Evolutionary conservation across 2,329 filamentous ascomycete species (phyloP), one percentile per base, ranked within the genome.

Genomic region (Paracoccidioides brasiliensis): DNA sequence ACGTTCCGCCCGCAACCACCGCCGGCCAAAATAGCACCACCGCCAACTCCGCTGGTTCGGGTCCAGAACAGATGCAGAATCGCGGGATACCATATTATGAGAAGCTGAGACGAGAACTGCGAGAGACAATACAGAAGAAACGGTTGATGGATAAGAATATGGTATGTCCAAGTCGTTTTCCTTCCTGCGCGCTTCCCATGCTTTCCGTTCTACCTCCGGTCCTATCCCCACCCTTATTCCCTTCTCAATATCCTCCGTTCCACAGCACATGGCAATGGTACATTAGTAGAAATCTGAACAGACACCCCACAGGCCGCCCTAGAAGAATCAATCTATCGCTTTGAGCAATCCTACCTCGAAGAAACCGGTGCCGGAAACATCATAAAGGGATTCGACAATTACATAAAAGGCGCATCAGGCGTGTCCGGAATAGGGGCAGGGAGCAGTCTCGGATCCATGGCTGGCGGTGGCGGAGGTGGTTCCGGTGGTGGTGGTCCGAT

Each of bases 301-400:
- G 7, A 32, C n/a, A 10, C n/a, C 35, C 41, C 43, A 50, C 60
- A 84, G 81, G 70, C 76, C 53, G 69, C 74, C 62, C 71, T 84
- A 57, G 93, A 98, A 75, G 88, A 95, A 52, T 80, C 81, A 61
- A 97, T 98, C 64, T 83, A 80, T 67, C 83, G 85, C 60, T 85
- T 88, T 65, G 93, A 98, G 70, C 82, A 84, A 56, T 80, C 84
- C 15, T 98, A 98, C 70, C 82, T 98, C 53, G 91, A 97, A 70
- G 89, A 89, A 65, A 94, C 90, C 4, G 82, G 78, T 63, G 80
- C 81, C 22, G 93, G 93, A 46, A 98, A 98, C 74, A 97, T 98
- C 67, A 91, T 98, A 69, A 90, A 88, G 51, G 93, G 93, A 28
- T 98, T 98, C 70, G 93, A 98, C 70, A 94, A 90, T 68, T 98